Base-by-base conservation (phyloP, 345 rosid genomes). In the Moricandia arvensis region DNA sequence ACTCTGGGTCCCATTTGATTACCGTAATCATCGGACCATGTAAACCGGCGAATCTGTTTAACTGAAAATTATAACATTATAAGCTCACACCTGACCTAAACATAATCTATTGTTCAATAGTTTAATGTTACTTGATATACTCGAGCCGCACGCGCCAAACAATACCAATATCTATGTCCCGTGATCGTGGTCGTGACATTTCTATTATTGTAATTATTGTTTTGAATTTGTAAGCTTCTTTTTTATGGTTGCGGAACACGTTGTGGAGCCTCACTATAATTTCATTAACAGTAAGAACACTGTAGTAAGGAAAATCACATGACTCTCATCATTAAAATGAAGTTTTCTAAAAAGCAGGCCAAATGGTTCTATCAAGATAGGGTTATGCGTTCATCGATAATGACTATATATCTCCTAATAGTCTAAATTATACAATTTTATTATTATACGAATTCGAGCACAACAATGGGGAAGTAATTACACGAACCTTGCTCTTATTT, bases 91-190 rank as follows among this genome's bases (percentile, higher is more conserved):
- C 53, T 47, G 75, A 75, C 61, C 75, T 45, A 43, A 71, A 38
- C 47, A 13, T 31, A 65, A 63, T 58, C 33, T 6, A 10, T 30
- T 55, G 43, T 63, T 31, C 2, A 7, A 63, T 77, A 57, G 15
- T 63, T n/a, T 71, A 69, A 62, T 70, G 66, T 57, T 60, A 68
- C 34, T 26, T 68, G 63, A 68, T 12, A 55, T 68, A 51, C 84
- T 83, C 82, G 88, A 86, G 86, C 82, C 81, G 66, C 92, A 78
- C 86, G 83, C 89, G 82, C 83, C 43, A 59, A 49, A 75, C 54
- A 51, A 34, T 26, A 53, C 8, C 41, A 59, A 33, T 75, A 26
- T 58, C n/a, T 75, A 8, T 66, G 59, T 55, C 41, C 63, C 53
- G 53, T 47, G 53, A 47, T 45, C 7, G 18, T 33, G 35, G 29